A percentile compares a stretch with the other conserved stretches of the same genome.
phyloP scores from a whole-genome alignment of 768 basidiomycete species.

The Suillus lakei region DNA sequence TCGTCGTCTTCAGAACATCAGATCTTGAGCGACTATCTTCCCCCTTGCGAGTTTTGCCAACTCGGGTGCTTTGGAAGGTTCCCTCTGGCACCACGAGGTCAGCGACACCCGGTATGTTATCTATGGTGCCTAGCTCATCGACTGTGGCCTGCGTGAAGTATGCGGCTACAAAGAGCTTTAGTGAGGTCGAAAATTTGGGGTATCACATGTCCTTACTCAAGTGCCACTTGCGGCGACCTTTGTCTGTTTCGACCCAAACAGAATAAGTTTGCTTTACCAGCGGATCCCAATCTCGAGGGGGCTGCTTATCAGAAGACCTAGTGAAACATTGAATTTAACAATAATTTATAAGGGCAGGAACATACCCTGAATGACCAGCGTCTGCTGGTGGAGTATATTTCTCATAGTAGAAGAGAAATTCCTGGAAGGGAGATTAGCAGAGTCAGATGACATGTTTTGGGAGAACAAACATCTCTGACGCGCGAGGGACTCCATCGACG shows the following conservation, averaged over 20 bases:
- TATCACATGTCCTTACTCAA: constrained; percentile 56
- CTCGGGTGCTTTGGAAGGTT: constrained; percentile 69
- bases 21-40: constrained; percentile 42
- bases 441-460: constrained; percentile 8
- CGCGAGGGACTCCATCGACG: constrained; percentile 83
- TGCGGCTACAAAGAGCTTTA: constrained; percentile 54
- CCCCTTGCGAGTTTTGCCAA: constrained; percentile 51
- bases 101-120: constrained; percentile 62
- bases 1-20: constrained; percentile 36
- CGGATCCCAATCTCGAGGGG: constrained; percentile 66
- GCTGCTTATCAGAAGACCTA: constrained; percentile 51
- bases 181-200: not conserved
- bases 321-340: constrained; percentile 14
- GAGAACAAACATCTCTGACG: constrained; percentile 70
- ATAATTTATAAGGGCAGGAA: constrained; percentile 13
- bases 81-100: constrained; percentile 70
- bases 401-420: constrained; percentile 87
- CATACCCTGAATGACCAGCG: constrained; percentile 47
- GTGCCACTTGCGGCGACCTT: constrained; percentile 80
- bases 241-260: constrained; percentile 70
- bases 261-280: constrained; percentile 87
- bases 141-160: constrained; percentile 83
- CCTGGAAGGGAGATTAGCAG: constrained; percentile 47
- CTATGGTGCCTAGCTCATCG: constrained; percentile 71
- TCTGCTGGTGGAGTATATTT: constrained; percentile 60